Evolutionary conservation across 305 asterid species (phyloP), one percentile per base, ranked within the genome.

Genomic region (Petunia hybrid): DNA sequence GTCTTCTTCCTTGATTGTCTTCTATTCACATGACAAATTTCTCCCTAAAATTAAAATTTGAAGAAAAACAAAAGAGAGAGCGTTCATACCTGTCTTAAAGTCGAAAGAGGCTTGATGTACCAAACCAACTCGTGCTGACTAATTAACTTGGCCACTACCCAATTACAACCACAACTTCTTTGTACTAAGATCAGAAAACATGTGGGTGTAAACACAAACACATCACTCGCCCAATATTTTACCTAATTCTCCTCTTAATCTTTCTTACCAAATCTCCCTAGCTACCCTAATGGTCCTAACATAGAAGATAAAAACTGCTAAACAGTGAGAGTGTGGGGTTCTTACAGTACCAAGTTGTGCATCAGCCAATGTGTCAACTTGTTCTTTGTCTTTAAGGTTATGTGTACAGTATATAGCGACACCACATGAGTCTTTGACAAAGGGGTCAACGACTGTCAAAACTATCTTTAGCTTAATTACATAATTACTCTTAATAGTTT

Each of bases 331-430:
- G 67, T 61, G 76, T 43, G 76, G 76, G 76, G 56, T 68, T 68
- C 76, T 42, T 42, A 42, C 16, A 16, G 76, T 68, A 68, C 76
- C 76, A 68, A 68, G 56, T 68, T 42, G 76, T 68, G 76, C 31
- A 22, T 22, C 63, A 14, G 63, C 63, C 63, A 57, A 57, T 57
- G 35, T 3, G 35, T 3, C 63, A 57, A n/a, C 63, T 57, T n/a
- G 63, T 57, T 57, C 5, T 57, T 57, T 57, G 63, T 57, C 63
- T 57, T 57, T 57, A 57, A 57, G 6, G 2, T n/a, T 5, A 13
- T 22, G 31, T 22, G 31, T 22, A 22, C 31, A 22, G 31, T n/a
- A 57, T 57, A n/a, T 13, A 10, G 13, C 14, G 31, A 13, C 35
- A 4, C 14, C 5, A 1, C 36, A n/a, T 57, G 5, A n/a, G 63